Conservation (phyloP, 78 protist species). For the Dictyostelium intermedium region DNA sequence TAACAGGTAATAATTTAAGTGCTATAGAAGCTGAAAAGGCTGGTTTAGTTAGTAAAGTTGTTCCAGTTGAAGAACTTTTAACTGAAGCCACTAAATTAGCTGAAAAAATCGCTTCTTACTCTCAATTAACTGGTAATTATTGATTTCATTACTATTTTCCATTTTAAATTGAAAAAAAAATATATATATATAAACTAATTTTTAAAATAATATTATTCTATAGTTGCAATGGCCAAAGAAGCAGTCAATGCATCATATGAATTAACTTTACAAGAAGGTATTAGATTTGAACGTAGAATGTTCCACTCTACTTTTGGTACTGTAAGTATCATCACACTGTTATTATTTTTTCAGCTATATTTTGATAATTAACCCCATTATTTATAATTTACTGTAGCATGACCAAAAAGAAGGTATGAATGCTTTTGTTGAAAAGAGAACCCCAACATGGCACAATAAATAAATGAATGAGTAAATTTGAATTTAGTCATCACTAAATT, state of each 20-base stretch:
- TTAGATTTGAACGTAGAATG: slow-evolving; percentile 87
- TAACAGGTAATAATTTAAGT: slow-evolving; percentile 88
- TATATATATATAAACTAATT: too few species aligned
- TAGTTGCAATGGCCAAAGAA: slow-evolving; percentile 87
- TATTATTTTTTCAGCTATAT: background rate
- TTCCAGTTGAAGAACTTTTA: slow-evolving; percentile 87
- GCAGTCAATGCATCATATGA: slow-evolving; percentile 91
- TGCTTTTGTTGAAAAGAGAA: slow-evolving; percentile 94
- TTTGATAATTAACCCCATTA: background rate
- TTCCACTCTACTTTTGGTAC: slow-evolving; percentile 96
- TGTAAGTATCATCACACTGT: background rate
- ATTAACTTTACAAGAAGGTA: slow-evolving; percentile 89
- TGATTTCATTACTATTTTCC: background rate
- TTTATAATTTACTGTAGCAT: slow-evolving; percentile 14
- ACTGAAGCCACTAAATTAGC: slow-evolving; percentile 82
- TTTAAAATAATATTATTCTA: background rate
- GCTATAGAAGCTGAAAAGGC: slow-evolving; percentile 87
- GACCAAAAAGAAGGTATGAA: slow-evolving; percentile 97
- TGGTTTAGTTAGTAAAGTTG: slow-evolving; percentile 90
- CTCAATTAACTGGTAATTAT: slow-evolving; percentile 78
- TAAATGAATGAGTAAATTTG: slow-evolving; percentile 30
- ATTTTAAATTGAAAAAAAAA: background rate
- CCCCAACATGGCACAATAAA: slow-evolving; percentile 86
- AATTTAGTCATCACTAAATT: background rate
- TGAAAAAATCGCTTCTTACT: slow-evolving; percentile 86